Evolutionary conservation across 768 basidiomycete genomes (phyloP), one percentile per base, ranked within the genome.

Genomic region (Amanita polypyramis): DNA sequence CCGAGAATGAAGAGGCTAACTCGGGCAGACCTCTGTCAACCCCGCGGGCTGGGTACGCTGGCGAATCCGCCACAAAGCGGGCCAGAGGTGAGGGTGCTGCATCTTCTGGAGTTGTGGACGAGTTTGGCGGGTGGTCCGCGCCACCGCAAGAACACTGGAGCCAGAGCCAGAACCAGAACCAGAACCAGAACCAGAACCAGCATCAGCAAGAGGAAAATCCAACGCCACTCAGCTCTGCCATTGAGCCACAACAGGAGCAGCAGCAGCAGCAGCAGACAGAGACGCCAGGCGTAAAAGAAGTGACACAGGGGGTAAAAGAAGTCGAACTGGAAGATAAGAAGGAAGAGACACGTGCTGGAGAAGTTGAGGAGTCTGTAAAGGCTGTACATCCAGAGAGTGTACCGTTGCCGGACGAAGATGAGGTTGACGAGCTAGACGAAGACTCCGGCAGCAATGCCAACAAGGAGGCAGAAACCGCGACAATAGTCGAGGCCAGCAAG

Each of bases 261-360:
- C 67, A 64, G 47, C 37, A 45, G 19, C 51, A 55, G 21, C 56
- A 67, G 30, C 67, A 64, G 47, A 58, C 55, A n/a, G 74, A 73
- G 55, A 66, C 70, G 10, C 65, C 66, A 49, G 78, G 67, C 27
- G 81, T 86, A 19, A 84, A 80, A 59, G 81, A 80, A 55, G 82
- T 87, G 51, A 84, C 82, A 0, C 59, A 74, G 56, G 83, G 82
- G 3, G 85, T 86, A 42, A 69, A 80, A 52, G 72, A 80, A 52
- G 83, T 85, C 43, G 82, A 79, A 45, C 63, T 85, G 42, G 75
- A 75, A 32, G 79, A 72, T 34, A 64, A 63, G 36, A 53, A 55
- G 39, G 54, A 54, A 49, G 40, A 29, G 37, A 23, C 15, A 14
- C 14, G 30, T n/a, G 32, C 11, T 12, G 40, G 43, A 21, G 21